Percentiles rank a stretch among this genome's conserved stretches.
Conservation (phyloP, 169 alveolate genomes). For the Babesia sp. region DNA sequence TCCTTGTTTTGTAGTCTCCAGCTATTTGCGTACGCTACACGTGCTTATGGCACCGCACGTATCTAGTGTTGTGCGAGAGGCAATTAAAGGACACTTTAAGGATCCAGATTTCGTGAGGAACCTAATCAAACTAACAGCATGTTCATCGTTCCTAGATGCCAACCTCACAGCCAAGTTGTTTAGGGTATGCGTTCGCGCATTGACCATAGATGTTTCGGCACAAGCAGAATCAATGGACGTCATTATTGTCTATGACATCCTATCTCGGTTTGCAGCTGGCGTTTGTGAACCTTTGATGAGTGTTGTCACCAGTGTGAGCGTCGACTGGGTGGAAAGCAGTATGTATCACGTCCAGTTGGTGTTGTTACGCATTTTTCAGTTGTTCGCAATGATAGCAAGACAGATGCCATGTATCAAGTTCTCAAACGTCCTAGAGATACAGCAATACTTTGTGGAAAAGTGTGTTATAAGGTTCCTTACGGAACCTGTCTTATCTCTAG, state of each 20-base stretch:
- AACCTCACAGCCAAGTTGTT: slow-evolving; percentile 49
- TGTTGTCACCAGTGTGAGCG: slow-evolving; percentile 12
- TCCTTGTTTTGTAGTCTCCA: slow-evolving; percentile 51
- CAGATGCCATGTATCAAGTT: slow-evolving; percentile 64
- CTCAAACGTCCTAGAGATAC: slow-evolving; percentile 54
- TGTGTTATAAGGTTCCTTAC: slow-evolving; percentile 49
- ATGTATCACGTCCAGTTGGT: slow-evolving; percentile 36
- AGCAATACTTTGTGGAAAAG: slow-evolving; percentile 49
- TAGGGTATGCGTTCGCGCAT: slow-evolving; percentile 23
- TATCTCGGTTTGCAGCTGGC: slow-evolving; percentile 33
- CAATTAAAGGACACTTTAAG: slow-evolving; percentile 32
- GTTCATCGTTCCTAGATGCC: slow-evolving; percentile 47
- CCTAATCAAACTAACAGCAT: slow-evolving; percentile 45
- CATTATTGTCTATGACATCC: slow-evolving; percentile 58
- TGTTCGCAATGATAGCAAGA: slow-evolving; percentile 9
- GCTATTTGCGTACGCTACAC: slow-evolving; percentile 40
- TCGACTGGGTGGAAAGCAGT: slow-evolving; percentile 32
- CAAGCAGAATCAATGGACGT: slow-evolving; percentile 69
- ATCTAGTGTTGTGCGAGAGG: slow-evolving; percentile 34
- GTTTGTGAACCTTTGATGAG: slow-evolving; percentile 18
- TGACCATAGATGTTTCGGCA: slow-evolving; percentile 27
- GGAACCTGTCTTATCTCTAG: slow-evolving; percentile 12
- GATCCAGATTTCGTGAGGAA: slow-evolving; percentile 59
- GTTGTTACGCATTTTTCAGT: slow-evolving; percentile 18
- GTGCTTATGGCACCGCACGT: slow-evolving; percentile 33